Percentiles rank a stretch among this genome's conserved stretches.
phyloP scores from a whole-genome alignment of 768 basidiomycete species.

The Steccherinum ochraceum region DNA sequence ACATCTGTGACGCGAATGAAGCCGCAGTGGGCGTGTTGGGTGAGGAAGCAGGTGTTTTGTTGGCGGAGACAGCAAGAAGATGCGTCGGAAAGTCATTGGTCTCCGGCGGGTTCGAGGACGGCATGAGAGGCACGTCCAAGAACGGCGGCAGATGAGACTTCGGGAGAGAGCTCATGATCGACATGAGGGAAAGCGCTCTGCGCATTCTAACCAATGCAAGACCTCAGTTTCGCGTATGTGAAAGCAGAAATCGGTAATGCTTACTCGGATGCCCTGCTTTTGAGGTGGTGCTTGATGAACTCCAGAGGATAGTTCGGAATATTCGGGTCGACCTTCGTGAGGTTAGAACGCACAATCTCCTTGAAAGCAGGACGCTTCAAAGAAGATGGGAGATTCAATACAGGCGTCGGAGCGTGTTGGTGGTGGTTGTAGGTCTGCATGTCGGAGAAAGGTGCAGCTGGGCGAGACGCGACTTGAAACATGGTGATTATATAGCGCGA shows the following conservation, averaged over 20 bases:
- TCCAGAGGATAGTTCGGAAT: constrained; percentile 55
- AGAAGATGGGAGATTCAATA: constrained; percentile 70
- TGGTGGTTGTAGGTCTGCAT: constrained; percentile 15
- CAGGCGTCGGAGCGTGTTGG: constrained; percentile 21
- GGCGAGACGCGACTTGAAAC: constrained; percentile 25
- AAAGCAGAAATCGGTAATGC: too few species aligned
- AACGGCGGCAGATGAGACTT: constrained; percentile 20
- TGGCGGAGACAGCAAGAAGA: constrained; percentile 33
- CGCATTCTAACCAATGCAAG: constrained; percentile 14
- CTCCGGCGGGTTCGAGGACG: constrained; percentile 14
- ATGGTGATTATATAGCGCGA: constrained; percentile 10
- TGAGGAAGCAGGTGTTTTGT: constrained; percentile 17
- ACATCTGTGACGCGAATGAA: constrained; percentile 16
- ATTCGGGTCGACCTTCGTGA: constrained; percentile 48
- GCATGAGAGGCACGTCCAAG: constrained; percentile 21
- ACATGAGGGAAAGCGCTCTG: constrained; percentile 18
- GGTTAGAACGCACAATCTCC: constrained; percentile 53
- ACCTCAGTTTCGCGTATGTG: neutral
- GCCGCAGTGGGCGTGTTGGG: constrained; percentile 22
- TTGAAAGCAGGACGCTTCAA: constrained; percentile 59
- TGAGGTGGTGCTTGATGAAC: constrained; percentile 44
- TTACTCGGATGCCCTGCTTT: constrained; percentile 21
- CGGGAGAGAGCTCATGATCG: constrained; percentile 20
- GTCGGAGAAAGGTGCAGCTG: constrained; percentile 13
- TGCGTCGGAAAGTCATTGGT: constrained; percentile 18